Evolutionary conservation across 768 basidiomycete species (phyloP).

Genomic region (Boletus tomentosulus): DNA sequence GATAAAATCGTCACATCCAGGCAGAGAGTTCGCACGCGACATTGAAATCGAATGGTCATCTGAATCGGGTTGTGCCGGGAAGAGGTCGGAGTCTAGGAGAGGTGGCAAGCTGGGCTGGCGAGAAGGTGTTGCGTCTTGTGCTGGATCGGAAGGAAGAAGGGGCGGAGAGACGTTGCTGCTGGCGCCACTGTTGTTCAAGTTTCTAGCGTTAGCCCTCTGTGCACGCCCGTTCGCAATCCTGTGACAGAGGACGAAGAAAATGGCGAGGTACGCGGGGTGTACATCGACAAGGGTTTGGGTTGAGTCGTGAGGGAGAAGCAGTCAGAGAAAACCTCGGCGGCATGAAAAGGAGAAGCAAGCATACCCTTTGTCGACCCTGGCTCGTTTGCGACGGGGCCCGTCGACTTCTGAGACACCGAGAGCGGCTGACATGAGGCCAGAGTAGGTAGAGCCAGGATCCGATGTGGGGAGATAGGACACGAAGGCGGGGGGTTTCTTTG

Average conservation of each 20-base stretch:
- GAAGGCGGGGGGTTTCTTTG: constrained; percentile 64
- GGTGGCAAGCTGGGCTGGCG: constrained; percentile 36
- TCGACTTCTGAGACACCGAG: constrained; percentile 54
- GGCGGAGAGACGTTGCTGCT: constrained; percentile 33
- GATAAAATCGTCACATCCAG: constrained; percentile 27
- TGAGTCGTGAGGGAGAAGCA: constrained; percentile 17
- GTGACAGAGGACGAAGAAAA: constrained; percentile 14
- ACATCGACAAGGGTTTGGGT: constrained; percentile 30
- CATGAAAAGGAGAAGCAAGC: constrained; percentile 32
- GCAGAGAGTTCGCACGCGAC: constrained; percentile 60
- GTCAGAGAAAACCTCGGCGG: constrained; percentile 21
- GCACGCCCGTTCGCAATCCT: constrained; percentile 63
- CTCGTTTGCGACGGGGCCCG: constrained; percentile 66
- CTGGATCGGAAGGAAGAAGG: constrained; percentile 31
- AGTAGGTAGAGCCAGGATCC: constrained; percentile 88
- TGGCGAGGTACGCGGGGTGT: constrained; percentile 5
- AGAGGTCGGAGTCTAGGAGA: constrained; percentile 49
- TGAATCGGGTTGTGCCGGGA: constrained; percentile 52
- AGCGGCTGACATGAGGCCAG: constrained; percentile 66
- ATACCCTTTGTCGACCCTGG: constrained; percentile 71
- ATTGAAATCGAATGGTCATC: constrained; percentile 47
- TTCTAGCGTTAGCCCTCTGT: constrained; percentile 68
- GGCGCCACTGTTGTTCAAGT: constrained; percentile 43
- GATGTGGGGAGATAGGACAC: constrained; percentile 79
- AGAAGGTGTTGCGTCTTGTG: constrained; percentile 38